phyloP scores from a whole-genome alignment of 2,329 filamentous ascomycete genomes.

The Xylariaceae sp. region DNA sequence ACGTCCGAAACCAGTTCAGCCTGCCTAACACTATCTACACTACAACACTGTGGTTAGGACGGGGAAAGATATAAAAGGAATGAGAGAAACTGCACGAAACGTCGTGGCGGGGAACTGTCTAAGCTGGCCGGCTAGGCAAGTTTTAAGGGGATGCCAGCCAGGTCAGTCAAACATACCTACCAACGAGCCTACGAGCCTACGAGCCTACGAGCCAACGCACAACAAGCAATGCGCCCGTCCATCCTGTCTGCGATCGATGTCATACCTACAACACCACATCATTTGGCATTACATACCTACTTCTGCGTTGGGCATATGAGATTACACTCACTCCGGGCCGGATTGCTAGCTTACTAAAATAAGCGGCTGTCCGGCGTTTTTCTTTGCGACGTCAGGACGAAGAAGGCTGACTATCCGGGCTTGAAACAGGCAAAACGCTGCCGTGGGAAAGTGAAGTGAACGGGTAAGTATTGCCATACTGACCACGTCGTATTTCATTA shows the following conservation, averaged over 20 bases:
- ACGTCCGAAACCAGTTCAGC: background rate
- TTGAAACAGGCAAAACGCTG: background rate
- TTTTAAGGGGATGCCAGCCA: background rate
- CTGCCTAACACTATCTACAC: too few species aligned
- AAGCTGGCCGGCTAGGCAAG: background rate
- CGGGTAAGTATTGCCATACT: too few species aligned
- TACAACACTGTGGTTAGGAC: too few species aligned
- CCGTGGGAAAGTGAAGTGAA: background rate
- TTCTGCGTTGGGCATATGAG: background rate
- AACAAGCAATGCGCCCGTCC: background rate
- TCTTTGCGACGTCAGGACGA: background rate
- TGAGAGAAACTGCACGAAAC: background rate
- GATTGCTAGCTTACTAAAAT: background rate
- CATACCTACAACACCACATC: background rate
- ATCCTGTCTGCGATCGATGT: conserved; percentile 6
- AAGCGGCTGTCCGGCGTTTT: background rate
- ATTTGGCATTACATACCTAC: background rate
- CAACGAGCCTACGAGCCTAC: too few species aligned
- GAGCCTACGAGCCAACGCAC: background rate
- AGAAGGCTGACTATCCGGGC: background rate
- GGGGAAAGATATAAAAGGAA: background rate
- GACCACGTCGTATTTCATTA: too few species aligned
- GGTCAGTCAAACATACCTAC: background rate
- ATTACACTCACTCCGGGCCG: background rate
- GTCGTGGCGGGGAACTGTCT: conserved; percentile 1